Conservation (phyloP, 352 stramenopile genomes). For the Elongisporangium prolatum region DNA sequence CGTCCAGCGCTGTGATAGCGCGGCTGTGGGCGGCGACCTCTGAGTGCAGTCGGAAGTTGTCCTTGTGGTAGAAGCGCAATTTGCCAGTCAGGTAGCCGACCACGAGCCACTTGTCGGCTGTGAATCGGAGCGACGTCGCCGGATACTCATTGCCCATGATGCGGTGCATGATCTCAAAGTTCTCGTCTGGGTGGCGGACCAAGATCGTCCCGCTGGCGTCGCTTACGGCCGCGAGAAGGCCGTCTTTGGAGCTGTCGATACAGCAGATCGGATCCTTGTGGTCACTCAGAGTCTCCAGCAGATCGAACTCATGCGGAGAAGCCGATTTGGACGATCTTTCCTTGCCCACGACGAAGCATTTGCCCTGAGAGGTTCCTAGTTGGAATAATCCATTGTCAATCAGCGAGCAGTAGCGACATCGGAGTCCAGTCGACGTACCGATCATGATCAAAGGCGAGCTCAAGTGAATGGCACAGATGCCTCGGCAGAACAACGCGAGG, state of each 20-base stretch:
- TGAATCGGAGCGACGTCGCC: constrained; percentile 49
- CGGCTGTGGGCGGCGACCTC: constrained; percentile 70
- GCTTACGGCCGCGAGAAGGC: constrained; percentile 40
- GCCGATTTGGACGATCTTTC: constrained; percentile 44
- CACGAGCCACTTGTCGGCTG: constrained; percentile 47
- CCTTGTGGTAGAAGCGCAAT: constrained; percentile 50
- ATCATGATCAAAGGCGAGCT: constrained; percentile 42
- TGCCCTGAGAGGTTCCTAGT: constrained; percentile 51
- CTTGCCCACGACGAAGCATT: constrained; percentile 51
- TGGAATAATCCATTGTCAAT: background rate
- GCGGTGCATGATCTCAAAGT: constrained; percentile 61
- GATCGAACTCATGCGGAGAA: constrained; percentile 44
- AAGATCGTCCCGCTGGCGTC: constrained; percentile 59
- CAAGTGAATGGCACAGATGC: constrained; percentile 52
- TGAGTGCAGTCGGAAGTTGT: constrained; percentile 43
- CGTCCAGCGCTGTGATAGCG: constrained; percentile 59
- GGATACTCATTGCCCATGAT: constrained; percentile 39
- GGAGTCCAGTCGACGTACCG: constrained; percentile 17
- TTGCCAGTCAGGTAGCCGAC: constrained; percentile 52
- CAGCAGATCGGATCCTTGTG: constrained; percentile 56
- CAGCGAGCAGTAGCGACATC: background rate
- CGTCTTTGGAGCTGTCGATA: constrained; percentile 39
- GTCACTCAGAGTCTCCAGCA: constrained; percentile 49
- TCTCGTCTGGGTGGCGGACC: constrained; percentile 41
- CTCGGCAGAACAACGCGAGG: constrained; percentile 46